Conservation (phyloP, 2,329 filamentous ascomycete genomes). For the Cladophialophora chaetospira region DNA sequence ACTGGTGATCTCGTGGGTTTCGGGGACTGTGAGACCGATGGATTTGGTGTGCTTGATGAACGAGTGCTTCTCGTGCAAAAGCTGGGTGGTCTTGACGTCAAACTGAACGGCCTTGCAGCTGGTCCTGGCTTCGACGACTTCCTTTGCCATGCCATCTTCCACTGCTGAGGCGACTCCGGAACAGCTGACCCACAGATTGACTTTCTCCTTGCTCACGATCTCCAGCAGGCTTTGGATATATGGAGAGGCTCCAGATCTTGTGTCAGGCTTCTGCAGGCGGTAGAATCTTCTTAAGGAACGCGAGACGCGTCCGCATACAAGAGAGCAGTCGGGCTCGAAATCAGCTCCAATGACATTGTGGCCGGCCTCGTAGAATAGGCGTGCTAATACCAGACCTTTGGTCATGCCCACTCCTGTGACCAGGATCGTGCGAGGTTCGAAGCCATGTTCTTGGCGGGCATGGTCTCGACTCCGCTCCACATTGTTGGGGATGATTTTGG, state of each 20-base stretch:
- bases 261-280: constrained; percentile 42
- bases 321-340: constrained; percentile 53
- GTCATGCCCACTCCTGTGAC: constrained; percentile 74
- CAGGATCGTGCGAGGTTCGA: constrained; percentile 59
- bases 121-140: constrained; percentile 60
- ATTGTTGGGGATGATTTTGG: constrained; percentile 36
- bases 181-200: constrained; percentile 74
- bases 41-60: constrained; percentile 63
- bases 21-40: constrained; percentile 57
- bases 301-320: constrained; percentile 61
- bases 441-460: constrained; percentile 38
- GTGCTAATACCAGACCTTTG: constrained; percentile 68
- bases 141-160: constrained; percentile 67
- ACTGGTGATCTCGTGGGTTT: constrained; percentile 57
- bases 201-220: constrained; percentile 61
- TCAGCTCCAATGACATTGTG: constrained; percentile 74
- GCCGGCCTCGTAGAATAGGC: constrained; percentile 64
- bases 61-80: constrained; percentile 64
- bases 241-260: constrained; percentile 39
- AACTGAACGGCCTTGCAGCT: constrained; percentile 66
- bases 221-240: constrained; percentile 62
- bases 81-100: constrained; percentile 56
- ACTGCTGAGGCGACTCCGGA: constrained; percentile 67
- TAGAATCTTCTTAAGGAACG: constrained; percentile 59
- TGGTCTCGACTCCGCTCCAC: constrained; percentile 32